phyloP scores from a whole-genome alignment of 2,329 filamentous ascomycete genomes.

The Penicillium sp. region DNA sequence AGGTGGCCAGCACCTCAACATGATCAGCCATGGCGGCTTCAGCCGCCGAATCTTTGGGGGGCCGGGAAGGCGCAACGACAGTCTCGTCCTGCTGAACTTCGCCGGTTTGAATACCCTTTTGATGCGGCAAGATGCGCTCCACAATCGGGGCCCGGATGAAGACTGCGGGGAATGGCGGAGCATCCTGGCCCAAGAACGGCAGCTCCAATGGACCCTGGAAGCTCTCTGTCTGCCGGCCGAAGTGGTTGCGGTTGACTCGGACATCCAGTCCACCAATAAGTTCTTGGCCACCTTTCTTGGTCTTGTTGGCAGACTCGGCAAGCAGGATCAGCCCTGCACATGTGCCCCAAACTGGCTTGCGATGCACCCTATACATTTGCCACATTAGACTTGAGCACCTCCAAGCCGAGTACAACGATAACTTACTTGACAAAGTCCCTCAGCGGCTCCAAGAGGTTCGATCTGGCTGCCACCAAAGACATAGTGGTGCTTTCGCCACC shows the following conservation, averaged over 20 bases:
- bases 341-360: conserved; percentile 90
- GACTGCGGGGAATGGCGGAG: conserved; percentile 68
- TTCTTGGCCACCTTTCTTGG: conserved; percentile 88
- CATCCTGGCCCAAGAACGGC: conserved; percentile 59
- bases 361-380: conserved; percentile 56
- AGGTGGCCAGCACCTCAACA: conserved; percentile 59
- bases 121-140: conserved; percentile 67
- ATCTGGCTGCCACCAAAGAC: conserved; percentile 78
- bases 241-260: conserved; percentile 89
- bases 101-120: conserved; percentile 50
- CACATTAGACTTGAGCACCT: conserved; percentile 11
- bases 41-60: conserved; percentile 46
- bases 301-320: conserved; percentile 80
- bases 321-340: conserved; percentile 93
- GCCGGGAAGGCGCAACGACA: conserved; percentile 57
- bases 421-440: conserved; percentile 85
- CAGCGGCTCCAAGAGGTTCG: conserved; percentile 77
- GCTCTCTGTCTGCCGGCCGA: conserved; percentile 88
- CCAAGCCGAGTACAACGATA: not conserved
- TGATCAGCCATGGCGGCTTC: conserved; percentile 45
- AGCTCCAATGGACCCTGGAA: conserved; percentile 76
- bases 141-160: conserved; percentile 96
- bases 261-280: conserved; percentile 90
- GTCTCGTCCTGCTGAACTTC: conserved; percentile 51
- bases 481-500: conserved; percentile 96